Conservation (phyloP, 2,329 filamentous ascomycete species). For the Alternaria postmessia region DNA sequence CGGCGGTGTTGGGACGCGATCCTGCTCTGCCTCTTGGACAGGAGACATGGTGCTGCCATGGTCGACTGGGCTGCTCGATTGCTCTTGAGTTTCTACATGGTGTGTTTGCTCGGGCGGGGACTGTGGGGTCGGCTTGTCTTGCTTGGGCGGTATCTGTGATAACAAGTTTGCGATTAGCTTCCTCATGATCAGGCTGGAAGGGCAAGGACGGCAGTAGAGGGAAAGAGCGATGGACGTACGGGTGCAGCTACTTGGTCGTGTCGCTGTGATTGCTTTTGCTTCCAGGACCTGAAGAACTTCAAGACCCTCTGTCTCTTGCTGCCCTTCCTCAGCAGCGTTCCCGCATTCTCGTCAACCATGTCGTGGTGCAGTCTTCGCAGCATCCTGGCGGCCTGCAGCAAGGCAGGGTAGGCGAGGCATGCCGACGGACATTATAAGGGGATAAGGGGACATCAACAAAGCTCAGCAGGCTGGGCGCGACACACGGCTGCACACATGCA, state of each 20-base stretch:
- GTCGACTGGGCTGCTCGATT: constrained; percentile 23
- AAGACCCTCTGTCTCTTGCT: constrained; percentile 43
- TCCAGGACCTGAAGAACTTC: constrained; percentile 43
- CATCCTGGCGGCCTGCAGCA: constrained; percentile 33
- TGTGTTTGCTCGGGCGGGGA: constrained; percentile 28
- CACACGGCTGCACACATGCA: constrained; percentile 23
- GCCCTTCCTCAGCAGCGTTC: constrained; percentile 34
- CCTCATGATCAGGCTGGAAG: constrained; percentile 10
- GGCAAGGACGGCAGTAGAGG: not conserved
- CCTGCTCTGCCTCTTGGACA: constrained; percentile 17
- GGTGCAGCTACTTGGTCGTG: constrained; percentile 31
- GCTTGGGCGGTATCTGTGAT: constrained; percentile 26
- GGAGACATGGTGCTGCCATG: constrained; percentile 15
- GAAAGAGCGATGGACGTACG: constrained; percentile 11
- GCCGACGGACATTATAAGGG: constrained; percentile 26
- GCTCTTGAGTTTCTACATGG: constrained; percentile 11
- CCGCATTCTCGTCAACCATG: constrained; percentile 26
- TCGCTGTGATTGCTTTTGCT: constrained; percentile 30
- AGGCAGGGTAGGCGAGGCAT: constrained; percentile 29
- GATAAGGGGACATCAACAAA: constrained; percentile 33
- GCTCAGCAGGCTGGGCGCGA: constrained; percentile 28
- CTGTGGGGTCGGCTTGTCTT: constrained; percentile 13
- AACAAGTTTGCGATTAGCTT: constrained; percentile 28
- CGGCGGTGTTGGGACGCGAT: constrained; percentile 21
- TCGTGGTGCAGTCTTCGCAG: constrained; percentile 39